These are phyloP conservation scores for Quercus tomentella DNA, from an alignment of 331 rosid genomes.

Conservation along the genomic window DNA sequence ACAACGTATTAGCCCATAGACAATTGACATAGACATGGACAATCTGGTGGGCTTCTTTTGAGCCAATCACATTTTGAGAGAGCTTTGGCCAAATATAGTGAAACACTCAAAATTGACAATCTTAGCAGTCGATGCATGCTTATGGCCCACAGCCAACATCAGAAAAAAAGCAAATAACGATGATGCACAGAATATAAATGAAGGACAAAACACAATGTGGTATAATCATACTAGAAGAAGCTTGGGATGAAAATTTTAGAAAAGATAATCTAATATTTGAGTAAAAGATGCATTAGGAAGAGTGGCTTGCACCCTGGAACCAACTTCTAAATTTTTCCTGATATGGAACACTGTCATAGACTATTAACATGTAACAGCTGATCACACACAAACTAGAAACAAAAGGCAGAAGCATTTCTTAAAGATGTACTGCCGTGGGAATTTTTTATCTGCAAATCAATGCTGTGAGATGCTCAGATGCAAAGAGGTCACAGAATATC, in stretches of 20 bases:
- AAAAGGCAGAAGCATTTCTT: neutral
- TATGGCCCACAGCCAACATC: neutral
- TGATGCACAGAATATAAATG: neutral
- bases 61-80: neutral
- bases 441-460: too few relatives aligned
- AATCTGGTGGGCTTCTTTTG: neutral
- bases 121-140: neutral
- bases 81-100: too few relatives aligned
- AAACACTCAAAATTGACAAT: neutral
- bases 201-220: neutral
- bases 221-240: neutral
- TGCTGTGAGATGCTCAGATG: too few relatives aligned
- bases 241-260: neutral
- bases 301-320: neutral
- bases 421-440: neutral
- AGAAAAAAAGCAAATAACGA: neutral
- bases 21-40: neutral
- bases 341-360: too few relatives aligned
- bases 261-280: neutral
- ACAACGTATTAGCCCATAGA: neutral
- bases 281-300: neutral
- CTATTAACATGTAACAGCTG: neutral
- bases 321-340: neutral
- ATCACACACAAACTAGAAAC: neutral
- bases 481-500: too few relatives aligned